Evolutionary conservation across 2,329 filamentous ascomycete species (phyloP), one percentile per base, ranked within the genome.

Genomic region (Aspergillus transmontanensis): DNA sequence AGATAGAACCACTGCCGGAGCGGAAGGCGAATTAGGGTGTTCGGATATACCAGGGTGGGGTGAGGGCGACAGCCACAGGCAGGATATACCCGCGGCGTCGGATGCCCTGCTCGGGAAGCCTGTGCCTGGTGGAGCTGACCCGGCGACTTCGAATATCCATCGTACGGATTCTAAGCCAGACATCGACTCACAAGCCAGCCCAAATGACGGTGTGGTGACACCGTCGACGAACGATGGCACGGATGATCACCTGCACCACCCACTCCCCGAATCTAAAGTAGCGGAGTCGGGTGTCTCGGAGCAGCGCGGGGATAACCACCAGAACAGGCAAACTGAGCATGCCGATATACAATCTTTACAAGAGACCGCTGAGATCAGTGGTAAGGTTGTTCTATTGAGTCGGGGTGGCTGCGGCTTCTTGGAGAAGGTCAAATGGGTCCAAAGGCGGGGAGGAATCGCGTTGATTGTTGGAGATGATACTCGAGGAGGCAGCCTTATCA

Each of bases 371-470:
- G 94, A 98, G 76, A 98, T 99, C 67, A 85, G 89, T 36, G 95
- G 95, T 68, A 98, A 97, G 79, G 88, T 99, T 55, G 95, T 96
- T 2, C 82, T 99, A 58, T 83, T 99, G 61, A 96, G 92, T 76
- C 89, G 95, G 60, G 95, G 95, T 62, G 95, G 94, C 9, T 99
- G 95, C 77, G 95, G 95, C 6, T 99, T 99, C 76, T 80, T 97
- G 64, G 94, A 98, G 75, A 99, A 99, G 79, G 93, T 95, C 67
- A 94, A 96, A 81, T 99, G 95, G 95, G 93, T 91, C 14, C 95
- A 99, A 77, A 87, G 93, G 65, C 87, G 95, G 73, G 95, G 95
- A 28, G 95, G 91, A 23, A 86, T 93, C 64, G 95, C 92, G 41
- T 83, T 99, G 64, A 96, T 99, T 68, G 94, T 99, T 3, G 95